Conservation (phyloP, 345 rosid genomes). For the Eucalyptus urophylla region DNA sequence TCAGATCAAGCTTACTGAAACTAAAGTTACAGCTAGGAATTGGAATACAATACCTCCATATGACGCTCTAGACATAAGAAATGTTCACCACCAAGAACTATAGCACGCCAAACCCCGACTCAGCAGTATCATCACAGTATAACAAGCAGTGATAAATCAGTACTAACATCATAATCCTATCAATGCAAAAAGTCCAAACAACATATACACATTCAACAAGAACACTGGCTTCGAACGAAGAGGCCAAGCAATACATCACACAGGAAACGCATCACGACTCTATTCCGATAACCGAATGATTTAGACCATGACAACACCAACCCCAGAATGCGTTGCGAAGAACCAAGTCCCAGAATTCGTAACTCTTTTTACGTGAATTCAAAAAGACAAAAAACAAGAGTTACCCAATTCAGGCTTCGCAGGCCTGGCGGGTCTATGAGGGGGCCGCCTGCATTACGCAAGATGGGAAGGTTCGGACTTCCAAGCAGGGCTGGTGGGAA, state of each 20-base stretch:
- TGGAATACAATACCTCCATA: neutral
- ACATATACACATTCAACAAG: too few relatives aligned
- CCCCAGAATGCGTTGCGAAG: too few relatives aligned
- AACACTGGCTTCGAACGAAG: too few relatives aligned
- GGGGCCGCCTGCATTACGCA: constrained; percentile 49
- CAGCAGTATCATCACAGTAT: neutral
- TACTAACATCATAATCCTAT: neutral
- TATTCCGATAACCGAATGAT: too few relatives aligned
- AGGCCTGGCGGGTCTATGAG: constrained; percentile 68
- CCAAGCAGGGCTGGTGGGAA: constrained; percentile 58
- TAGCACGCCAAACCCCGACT: neutral
- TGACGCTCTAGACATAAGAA: neutral
- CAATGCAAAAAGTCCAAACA: neutral
- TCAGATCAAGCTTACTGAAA: neutral
- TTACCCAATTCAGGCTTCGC: constrained; percentile 45
- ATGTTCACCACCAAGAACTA: neutral
- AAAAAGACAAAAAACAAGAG: neutral
- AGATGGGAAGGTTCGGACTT: constrained; percentile 63
- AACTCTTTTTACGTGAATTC: neutral
- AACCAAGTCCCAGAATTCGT: neutral
- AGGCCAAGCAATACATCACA: too few relatives aligned
- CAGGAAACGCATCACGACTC: too few relatives aligned
- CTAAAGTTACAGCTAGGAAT: neutral
- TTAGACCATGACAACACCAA: too few relatives aligned
- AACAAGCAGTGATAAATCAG: neutral